Percentiles rank a stretch among this genome's conserved stretches.
These are phyloP conservation scores for Termitomyces sp. DNA, from an alignment of 768 basidiomycete genomes.

Conservation along the genomic window DNA sequence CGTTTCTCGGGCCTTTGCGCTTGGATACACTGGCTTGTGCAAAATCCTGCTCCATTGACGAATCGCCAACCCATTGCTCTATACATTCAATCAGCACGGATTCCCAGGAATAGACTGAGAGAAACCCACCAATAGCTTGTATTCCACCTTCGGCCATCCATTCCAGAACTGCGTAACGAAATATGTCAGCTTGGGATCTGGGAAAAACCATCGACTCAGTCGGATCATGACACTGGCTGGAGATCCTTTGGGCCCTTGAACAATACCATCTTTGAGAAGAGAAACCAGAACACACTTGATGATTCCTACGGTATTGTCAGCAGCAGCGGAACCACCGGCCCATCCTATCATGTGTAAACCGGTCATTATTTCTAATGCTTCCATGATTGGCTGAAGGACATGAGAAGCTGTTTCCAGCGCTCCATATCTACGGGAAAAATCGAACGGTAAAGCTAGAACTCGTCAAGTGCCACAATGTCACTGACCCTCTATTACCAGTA, in stretches of 20 bases:
- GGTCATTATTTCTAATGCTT: slow-evolving; percentile 3
- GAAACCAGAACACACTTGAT: background rate
- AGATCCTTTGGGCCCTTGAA: background rate
- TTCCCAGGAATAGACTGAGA: background rate
- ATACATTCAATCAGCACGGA: background rate
- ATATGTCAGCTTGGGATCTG: background rate
- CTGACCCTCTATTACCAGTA: background rate
- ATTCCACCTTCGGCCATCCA: background rate
- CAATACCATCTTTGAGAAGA: background rate
- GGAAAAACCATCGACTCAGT: background rate
- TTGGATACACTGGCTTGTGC: background rate
- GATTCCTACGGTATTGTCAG: background rate
- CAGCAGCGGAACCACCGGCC: background rate
- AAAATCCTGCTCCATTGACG: background rate
- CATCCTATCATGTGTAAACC: background rate
- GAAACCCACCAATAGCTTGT: background rate
- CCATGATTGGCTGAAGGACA: slow-evolving; percentile 1
- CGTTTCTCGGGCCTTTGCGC: background rate
- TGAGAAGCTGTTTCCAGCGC: background rate
- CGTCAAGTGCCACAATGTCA: background rate
- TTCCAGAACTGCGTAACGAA: background rate
- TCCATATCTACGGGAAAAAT: background rate
- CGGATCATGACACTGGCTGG: background rate
- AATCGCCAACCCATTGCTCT: background rate
- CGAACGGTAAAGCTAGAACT: background rate